Evolutionary conservation across 2,329 filamentous ascomycete species (phyloP).

Genomic region (Sporothrix inflata): DNA sequence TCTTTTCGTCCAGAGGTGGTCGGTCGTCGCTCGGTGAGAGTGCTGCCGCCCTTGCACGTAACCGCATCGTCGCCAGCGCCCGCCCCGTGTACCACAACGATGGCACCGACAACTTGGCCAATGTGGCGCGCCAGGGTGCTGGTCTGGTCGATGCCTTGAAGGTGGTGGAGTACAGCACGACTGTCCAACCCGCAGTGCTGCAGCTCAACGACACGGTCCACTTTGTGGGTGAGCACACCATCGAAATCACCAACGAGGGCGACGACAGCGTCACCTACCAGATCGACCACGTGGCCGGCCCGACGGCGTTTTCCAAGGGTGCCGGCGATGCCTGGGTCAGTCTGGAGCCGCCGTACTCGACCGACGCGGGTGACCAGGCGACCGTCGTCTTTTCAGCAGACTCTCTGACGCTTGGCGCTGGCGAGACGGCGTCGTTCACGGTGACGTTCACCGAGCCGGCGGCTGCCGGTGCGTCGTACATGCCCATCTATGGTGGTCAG

Average conservation of each 20-base stretch:
- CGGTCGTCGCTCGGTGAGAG: background rate
- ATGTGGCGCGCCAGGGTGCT: conserved; percentile 29
- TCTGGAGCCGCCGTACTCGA: conserved; percentile 25
- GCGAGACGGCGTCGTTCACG: conserved; percentile 24
- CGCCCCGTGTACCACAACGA: conserved; percentile 7
- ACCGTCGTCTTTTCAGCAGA: background rate
- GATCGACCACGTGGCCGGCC: conserved; percentile 26
- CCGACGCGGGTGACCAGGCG: background rate
- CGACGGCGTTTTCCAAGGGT: conserved; percentile 24
- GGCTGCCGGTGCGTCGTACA: conserved; percentile 33
- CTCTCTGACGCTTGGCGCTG: background rate
- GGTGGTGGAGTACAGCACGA: conserved; percentile 28
- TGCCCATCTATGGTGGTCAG: conserved; percentile 44
- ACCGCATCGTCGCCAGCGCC: conserved; percentile 21
- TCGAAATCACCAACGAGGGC: conserved; percentile 26
- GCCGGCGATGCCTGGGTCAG: conserved; percentile 30
- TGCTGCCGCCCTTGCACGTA: background rate
- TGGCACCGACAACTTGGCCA: conserved; percentile 1
- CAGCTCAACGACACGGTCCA: conserved; percentile 32
- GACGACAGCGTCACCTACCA: conserved; percentile 25
- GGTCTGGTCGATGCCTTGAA: conserved; percentile 32
- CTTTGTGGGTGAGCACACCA: conserved; percentile 26
- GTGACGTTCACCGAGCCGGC: conserved; percentile 23
- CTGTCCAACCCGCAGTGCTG: conserved; percentile 22
- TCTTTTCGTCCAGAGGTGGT: conserved; percentile 14